Base-by-base conservation (phyloP, 768 basidiomycete species). In the Rhodosporidiobolus sp. region DNA sequence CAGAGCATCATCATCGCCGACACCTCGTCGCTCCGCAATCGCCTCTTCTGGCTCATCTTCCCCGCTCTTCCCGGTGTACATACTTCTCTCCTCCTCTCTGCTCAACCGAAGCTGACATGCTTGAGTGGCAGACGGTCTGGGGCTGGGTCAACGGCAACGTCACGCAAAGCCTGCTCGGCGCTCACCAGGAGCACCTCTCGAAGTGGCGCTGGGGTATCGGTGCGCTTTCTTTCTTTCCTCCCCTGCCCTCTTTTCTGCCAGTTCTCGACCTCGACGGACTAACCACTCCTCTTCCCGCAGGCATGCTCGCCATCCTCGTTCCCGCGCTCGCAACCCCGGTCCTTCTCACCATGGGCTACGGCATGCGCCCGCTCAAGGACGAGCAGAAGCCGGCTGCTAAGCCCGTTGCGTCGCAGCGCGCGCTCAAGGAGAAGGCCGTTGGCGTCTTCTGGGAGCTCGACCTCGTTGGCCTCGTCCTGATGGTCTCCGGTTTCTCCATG, bases 371-470 rank as follows among this genome's bases (percentile, higher is more conserved):
- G 50, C 53, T 24, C n/a, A 67, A 63, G 55, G 55, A 35, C 28
- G 65, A 22, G 17, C 10, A 8, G 46, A 22, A 48, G 46, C 46
- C 46, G 19, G 19, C 35, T 22, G 17, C 17, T 1, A 57, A 38
- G 34, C 9, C 45, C 43, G 34, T 4, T 20, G 6, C 55, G n/a
- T n/a, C n/a, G n/a, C 45, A 38, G 46, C 52, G 32, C 12, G 22
- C 63, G 0, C 26, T 61, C 24, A 53, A 34, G 54, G 52, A 63
- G n/a, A 35, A 53, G 45, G 53, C 64, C 43, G 67, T 63, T 38
- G 30, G 24, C n/a, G 35, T 77, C 60, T 79, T 79, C 70, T 80
- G 78, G 78, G 75, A 80, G 59, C 73, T 80, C 45, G 79, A 80
- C 63, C 57, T 79, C 28, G 77, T 79, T 60, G 79, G 79, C 16